Base-by-base conservation (phyloP, 116 monocot genomes). In the Trichopus zeylanicus region DNA sequence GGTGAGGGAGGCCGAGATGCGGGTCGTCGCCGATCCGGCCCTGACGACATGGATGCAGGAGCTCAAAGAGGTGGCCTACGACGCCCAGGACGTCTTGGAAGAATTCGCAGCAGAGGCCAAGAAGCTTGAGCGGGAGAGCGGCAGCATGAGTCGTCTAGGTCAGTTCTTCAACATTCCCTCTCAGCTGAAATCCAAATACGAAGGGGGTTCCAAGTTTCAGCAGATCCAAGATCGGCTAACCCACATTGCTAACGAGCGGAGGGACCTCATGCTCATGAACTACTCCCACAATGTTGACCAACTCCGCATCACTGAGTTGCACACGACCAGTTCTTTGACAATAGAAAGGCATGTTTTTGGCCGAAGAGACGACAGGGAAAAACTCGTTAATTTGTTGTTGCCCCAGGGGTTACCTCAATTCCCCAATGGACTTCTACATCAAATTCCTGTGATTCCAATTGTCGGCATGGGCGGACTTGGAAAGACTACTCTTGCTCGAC, bases 401-500 rank as follows among this genome's bases (percentile, higher is more conserved):
- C 47, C 18, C 18, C 51, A 2, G 8, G 1, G 7, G 21, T 25
- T 51, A 24, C 24, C 0, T 7, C 24, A 7, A 51, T 22, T 25
- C 2, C 24, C 5, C 6, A 5, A 22, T 13, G 47, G 0, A 30
- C 56, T 6, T n/a, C 7, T 31, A 11, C 1, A 5, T 8, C 6
- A 69, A 10, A 7, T 55, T 13, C 34, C 60, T 24, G 12, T 62
- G 5, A 4, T 70, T 25, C 24, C 62, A n/a, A 56, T 70, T 1
- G 53, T 56, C 31, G 70, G 62, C 23, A 61, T 62, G 46, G 70
- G 31, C 0, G 70, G 70, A 0, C 5, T 70, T 16, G 70, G 70
- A 6, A 70, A 70, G 23, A 70, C 70, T 7, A 47, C 70, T 2
- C 62, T 70, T 4, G 70, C 70, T 7, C 61, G 47, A 42, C 56